Evolutionary conservation across 129 eudicot species (phyloP), one percentile per base, ranked within the genome.

Genomic region (Lactuca saligna): DNA sequence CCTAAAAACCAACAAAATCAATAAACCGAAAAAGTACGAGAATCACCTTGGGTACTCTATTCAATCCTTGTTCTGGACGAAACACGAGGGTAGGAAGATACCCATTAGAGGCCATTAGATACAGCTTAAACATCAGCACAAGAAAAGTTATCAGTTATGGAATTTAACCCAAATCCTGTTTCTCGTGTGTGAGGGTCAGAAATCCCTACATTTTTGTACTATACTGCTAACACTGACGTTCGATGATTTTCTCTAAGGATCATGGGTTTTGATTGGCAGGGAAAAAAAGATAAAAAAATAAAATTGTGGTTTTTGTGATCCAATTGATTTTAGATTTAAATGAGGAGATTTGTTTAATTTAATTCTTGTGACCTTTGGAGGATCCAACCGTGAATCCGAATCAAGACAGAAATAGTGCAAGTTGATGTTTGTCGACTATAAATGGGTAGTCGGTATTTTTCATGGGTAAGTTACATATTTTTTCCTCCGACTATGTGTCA

Each of bases 91-190:
- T 83, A 63, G 80, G 87, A 56, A 75, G 86, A 73, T 69, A 83
- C 0, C 90, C 90, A 75, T 77, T 82, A 48, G 96, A 82, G 70
- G 91, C 90, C 96, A 89, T 80, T 56, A 80, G 68, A 73, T 76
- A 82, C 14, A 79, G 77, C 79, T 82, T 81, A 71, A 79, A 59
- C 79, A 69, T 79, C 42, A 75, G 67, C 34, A 54, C 71, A 51
- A 33, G 51, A 54, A 57, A 8, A 37, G 55, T 56, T 63, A 66
- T 74, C 73, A 80, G 66, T 54, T 15, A 31, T 25, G 38, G 37
- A 33, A 74, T 50, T 20, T 16, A 34, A 49, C 77, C 67, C 12
- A 65, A 54, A 66, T 76, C 78, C 68, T 75, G 42, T 57, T 58
- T 65, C 7, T 70, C 41, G 58, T 4, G 66, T 56, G 9, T 44